Evolutionary conservation across 148 eudicot genomes (phyloP).

Genomic region (Tetragonia tetragonoides): DNA sequence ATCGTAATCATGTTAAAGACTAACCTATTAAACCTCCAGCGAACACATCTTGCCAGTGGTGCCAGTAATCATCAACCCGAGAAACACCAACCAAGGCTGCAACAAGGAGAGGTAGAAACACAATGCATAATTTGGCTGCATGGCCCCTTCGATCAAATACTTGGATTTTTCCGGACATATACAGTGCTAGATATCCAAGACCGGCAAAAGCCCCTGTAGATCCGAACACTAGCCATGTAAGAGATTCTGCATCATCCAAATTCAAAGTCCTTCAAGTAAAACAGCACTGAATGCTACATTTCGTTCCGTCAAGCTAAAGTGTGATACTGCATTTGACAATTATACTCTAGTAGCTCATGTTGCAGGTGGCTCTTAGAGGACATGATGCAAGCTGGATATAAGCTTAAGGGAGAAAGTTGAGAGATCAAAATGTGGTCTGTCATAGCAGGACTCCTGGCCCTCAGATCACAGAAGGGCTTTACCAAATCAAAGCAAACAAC

Average conservation of each 20-base stretch:
- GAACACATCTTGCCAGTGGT: slow-evolving; percentile 91
- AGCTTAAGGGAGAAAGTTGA: too few relatives aligned
- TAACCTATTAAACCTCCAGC: slow-evolving; percentile 75
- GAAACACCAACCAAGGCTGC: slow-evolving; percentile 84
- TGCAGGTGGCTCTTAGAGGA: too few relatives aligned
- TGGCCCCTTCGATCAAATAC: slow-evolving; percentile 73
- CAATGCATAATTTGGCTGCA: slow-evolving; percentile 67
- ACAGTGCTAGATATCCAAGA: slow-evolving; percentile 73
- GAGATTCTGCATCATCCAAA: background rate
- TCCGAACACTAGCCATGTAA: background rate
- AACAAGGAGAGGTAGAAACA: slow-evolving; percentile 56
- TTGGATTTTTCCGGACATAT: slow-evolving; percentile 63
- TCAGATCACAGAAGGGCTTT: too few relatives aligned
- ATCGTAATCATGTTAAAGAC: background rate
- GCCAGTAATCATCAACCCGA: slow-evolving; percentile 95
- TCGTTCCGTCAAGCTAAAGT: too few relatives aligned
- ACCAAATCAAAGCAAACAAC: too few relatives aligned
- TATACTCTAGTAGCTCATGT: too few relatives aligned
- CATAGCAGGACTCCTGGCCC: too few relatives aligned
- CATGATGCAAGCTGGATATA: too few relatives aligned
- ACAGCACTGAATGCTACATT: too few relatives aligned
- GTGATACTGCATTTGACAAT: too few relatives aligned
- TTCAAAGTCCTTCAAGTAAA: too few relatives aligned
- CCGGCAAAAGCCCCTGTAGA: slow-evolving; percentile 92
- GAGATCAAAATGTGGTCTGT: too few relatives aligned